Conservation (phyloP, 164 flowering plant genomes). For the Macadamia integrifolia region DNA sequence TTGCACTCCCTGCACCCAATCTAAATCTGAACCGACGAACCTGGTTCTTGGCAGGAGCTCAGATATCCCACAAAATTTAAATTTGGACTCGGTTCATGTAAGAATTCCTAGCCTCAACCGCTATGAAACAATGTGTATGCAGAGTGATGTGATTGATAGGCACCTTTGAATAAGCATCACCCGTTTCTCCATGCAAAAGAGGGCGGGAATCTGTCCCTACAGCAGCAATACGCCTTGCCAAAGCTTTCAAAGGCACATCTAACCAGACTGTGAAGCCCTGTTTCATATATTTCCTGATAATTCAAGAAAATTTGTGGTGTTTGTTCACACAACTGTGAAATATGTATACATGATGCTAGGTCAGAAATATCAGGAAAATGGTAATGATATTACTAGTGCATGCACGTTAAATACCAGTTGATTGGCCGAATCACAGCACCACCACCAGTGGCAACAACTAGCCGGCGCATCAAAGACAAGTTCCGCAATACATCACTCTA, state of each 20-base stretch:
- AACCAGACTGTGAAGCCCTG: conserved; percentile 84
- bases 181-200: conserved; percentile 66
- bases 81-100: too few relatives aligned
- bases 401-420: conserved; percentile 53
- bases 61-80: too few relatives aligned
- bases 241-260: conserved; percentile 87
- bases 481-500: conserved; percentile 66
- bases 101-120: too few relatives aligned
- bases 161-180: conserved; percentile 77
- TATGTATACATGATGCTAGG: background rate
- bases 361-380: background rate
- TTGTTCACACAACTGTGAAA: background rate
- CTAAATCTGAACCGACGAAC: too few relatives aligned
- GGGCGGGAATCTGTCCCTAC: conserved; percentile 90
- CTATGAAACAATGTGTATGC: too few relatives aligned
- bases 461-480: conserved; percentile 52
- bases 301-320: background rate
- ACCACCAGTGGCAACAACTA: conserved; percentile 94
- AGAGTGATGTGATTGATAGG: background rate
- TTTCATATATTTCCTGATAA: conserved; percentile 72
- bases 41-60: too few relatives aligned
- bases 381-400: background rate
- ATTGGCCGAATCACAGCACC: conserved; percentile 78
- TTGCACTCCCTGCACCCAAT: too few relatives aligned
- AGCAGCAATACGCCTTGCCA: conserved; percentile 78